A percentile compares a stretch with the other conserved stretches of the same genome.
Evolutionary conservation across 176 grass and related monocot species (phyloP).

Genomic region (Pontederia paniculata): DNA sequence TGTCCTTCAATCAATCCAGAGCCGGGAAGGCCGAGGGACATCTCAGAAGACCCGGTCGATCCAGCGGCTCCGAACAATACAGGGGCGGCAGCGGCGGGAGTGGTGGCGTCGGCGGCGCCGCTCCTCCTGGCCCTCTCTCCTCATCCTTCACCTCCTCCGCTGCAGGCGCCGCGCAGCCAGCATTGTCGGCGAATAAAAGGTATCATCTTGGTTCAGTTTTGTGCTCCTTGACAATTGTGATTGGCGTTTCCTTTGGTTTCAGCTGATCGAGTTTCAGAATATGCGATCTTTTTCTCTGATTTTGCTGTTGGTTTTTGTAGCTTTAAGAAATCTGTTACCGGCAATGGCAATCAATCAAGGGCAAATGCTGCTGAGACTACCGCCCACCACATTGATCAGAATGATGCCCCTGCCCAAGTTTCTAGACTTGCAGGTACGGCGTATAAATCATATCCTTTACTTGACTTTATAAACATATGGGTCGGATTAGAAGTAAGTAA

Average conservation of each 20-base stretch:
- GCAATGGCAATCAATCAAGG: conserved; percentile 44
- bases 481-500: too few species aligned
- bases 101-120: conserved; percentile 24
- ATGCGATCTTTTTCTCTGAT: background rate
- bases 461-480: too few species aligned
- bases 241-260: too few species aligned
- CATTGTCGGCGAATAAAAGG: conserved; percentile 47
- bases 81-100: conserved; percentile 43
- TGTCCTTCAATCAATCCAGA: conserved; percentile 44
- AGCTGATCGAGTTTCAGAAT: conserved; percentile 22
- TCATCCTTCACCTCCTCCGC: conserved; percentile 25
- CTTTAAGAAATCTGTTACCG: conserved; percentile 59
- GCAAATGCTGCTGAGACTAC: conserved; percentile 32
- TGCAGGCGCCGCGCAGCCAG: background rate
- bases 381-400: conserved; percentile 22
- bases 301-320: conserved; percentile 43
- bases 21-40: conserved; percentile 50
- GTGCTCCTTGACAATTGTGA: background rate
- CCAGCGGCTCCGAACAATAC: conserved; percentile 50
- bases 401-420: conserved; percentile 28
- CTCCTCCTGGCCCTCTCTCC: conserved; percentile 3
- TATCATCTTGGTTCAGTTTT: conserved; percentile 13
- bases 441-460: too few species aligned
- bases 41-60: conserved; percentile 57
- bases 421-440: conserved; percentile 1